These are phyloP conservation scores for Vinca minor DNA, from an alignment of 257 asterid genomes.

Conservation along the genomic window DNA sequence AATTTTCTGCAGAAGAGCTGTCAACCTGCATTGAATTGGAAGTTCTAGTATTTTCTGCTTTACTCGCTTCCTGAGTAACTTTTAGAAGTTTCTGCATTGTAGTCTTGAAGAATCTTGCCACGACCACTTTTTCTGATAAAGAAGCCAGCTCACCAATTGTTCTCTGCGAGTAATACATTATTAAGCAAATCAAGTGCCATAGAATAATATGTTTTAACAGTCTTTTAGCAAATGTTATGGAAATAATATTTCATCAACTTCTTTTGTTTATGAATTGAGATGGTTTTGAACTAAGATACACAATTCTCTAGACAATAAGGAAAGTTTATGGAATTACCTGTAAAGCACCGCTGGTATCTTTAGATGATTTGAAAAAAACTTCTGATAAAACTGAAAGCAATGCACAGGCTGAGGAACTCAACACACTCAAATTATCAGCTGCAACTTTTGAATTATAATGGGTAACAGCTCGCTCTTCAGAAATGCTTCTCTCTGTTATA, in stretches of 20 bases:
- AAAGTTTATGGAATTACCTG: slow-evolving; percentile 38
- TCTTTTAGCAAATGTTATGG: background rate
- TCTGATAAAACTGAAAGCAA: slow-evolving; percentile 49
- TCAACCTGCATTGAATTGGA: slow-evolving; percentile 69
- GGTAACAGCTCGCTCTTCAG: slow-evolving; percentile 52
- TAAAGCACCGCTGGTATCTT: slow-evolving; percentile 55
- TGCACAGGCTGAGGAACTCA: slow-evolving; percentile 49
- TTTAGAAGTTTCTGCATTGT: slow-evolving; percentile 60
- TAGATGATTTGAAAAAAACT: slow-evolving; percentile 50
- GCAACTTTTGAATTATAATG: slow-evolving; percentile 50
- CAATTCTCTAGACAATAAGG: background rate
- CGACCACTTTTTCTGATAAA: slow-evolving; percentile 54
- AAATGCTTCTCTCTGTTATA: slow-evolving; percentile 27
- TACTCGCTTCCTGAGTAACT: slow-evolving; percentile 47
- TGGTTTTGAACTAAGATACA: background rate
- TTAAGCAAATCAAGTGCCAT: background rate
- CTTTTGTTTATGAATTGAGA: background rate
- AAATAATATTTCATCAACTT: background rate
- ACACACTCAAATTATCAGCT: slow-evolving; percentile 44
- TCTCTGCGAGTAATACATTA: slow-evolving; percentile 31
- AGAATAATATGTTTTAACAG: background rate
- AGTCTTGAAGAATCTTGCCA: slow-evolving; percentile 37
- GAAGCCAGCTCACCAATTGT: slow-evolving; percentile 74
- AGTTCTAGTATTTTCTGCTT: slow-evolving; percentile 29
- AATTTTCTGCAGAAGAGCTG: slow-evolving; percentile 32